A percentile compares a stretch with the other conserved stretches of the same genome.
Evolutionary conservation across 768 basidiomycete species (phyloP).

Genomic region (Strobilomyces dryophilus): DNA sequence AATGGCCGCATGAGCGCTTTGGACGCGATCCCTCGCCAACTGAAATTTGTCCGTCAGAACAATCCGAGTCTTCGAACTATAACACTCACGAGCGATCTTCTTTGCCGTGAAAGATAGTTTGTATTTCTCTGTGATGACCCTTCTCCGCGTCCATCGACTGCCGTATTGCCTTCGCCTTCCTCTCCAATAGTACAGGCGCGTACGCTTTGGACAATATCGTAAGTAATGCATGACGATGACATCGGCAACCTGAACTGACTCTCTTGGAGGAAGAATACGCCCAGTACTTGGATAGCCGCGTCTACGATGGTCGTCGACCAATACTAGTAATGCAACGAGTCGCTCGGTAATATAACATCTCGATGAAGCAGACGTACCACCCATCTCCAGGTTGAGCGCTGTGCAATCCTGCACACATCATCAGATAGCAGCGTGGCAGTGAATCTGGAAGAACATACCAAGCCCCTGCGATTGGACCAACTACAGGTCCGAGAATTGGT

Average conservation of each 20-base stretch:
- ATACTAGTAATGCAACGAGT: conserved; percentile 37
- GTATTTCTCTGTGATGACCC: conserved; percentile 33
- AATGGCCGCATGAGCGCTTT: conserved; percentile 65
- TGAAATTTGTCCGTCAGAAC: conserved; percentile 18
- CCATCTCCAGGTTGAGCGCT: conserved; percentile 68
- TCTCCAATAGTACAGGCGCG: conserved; percentile 35
- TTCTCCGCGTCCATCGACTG: conserved; percentile 48
- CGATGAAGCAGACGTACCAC: conserved; percentile 39
- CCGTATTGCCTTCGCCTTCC: conserved; percentile 47
- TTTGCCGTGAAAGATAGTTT: conserved; percentile 43
- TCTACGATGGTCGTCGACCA: conserved; percentile 63
- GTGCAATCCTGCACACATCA: conserved; percentile 42
- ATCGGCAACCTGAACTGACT: conserved; percentile 36
- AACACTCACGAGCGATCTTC: conserved; percentile 41
- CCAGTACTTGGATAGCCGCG: conserved; percentile 48
- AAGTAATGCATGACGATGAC: not conserved
- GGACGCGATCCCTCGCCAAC: conserved; percentile 49
- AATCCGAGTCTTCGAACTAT: not conserved
- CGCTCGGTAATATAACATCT: not conserved
- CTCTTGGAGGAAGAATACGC: conserved; percentile 58
- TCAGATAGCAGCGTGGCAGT: not conserved
- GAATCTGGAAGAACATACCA: conserved; percentile 36
- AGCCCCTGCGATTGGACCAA: conserved; percentile 60
- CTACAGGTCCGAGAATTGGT: conserved; percentile 60
- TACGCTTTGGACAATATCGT: conserved; percentile 15